phyloP scores from a whole-genome alignment of 805 yeast genomes.

The Metschnikowia cerradonensis region DNA sequence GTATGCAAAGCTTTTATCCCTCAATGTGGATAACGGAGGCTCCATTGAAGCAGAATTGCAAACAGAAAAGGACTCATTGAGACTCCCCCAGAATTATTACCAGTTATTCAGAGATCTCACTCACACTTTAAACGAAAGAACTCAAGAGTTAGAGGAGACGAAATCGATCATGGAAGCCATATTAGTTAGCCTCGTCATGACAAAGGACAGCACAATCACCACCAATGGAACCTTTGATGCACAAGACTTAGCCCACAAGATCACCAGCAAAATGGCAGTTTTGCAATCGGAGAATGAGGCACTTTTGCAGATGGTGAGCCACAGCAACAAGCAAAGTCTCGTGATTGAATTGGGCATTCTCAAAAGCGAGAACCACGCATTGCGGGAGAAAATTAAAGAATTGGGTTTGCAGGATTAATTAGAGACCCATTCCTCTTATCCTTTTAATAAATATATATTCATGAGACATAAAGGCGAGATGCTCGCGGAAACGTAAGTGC shows the following conservation, averaged over 20 bases:
- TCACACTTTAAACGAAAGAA: slow-evolving; percentile 41
- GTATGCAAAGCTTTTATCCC: slow-evolving; percentile 29
- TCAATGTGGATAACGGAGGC: slow-evolving; percentile 8
- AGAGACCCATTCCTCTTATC: not conserved
- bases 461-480: not conserved
- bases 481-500: not conserved
- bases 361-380: slow-evolving; percentile 34
- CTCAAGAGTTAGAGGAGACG: slow-evolving; percentile 53
- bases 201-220: slow-evolving; percentile 28
- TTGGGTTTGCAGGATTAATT: slow-evolving; percentile 3
- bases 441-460: not conserved
- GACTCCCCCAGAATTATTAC: slow-evolving; percentile 42
- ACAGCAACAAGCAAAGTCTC: slow-evolving; percentile 70
- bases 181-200: slow-evolving; percentile 27
- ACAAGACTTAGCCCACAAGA: slow-evolving; percentile 70
- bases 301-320: slow-evolving; percentile 65
- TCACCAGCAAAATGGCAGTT: slow-evolving; percentile 56
- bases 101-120: slow-evolving; percentile 48
- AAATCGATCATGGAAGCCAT: slow-evolving; percentile 61
- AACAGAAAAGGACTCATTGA: slow-evolving; percentile 17
- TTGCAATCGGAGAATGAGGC: slow-evolving; percentile 67
- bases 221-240: slow-evolving; percentile 64
- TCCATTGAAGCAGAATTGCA: slow-evolving; percentile 6
- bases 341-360: slow-evolving; percentile 64
- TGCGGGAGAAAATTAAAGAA: slow-evolving; percentile 13